Evolutionary conservation across 768 basidiomycete genomes (phyloP).

Genomic region (Mycena polygramma): DNA sequence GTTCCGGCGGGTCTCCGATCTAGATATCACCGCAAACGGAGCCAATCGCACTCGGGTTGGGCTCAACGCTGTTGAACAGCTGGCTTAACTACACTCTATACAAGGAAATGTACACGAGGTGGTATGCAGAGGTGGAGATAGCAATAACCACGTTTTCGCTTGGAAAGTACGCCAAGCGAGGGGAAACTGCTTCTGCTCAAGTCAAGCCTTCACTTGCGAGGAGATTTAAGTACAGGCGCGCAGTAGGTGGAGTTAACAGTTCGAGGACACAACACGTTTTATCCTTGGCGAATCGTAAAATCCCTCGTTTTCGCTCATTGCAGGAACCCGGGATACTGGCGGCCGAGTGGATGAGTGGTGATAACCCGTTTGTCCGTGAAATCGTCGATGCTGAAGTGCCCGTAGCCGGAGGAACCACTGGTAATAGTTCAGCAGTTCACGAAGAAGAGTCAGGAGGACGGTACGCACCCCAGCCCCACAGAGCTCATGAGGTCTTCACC

Average conservation of each 20-base stretch:
- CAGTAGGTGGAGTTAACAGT: too few species aligned
- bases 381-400: slow-evolving; percentile 66
- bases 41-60: neutral
- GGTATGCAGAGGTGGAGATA: neutral
- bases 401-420: slow-evolving; percentile 61
- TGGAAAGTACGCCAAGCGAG: too few species aligned
- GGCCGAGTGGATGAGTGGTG: slow-evolving; percentile 55
- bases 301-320: slow-evolving; percentile 35
- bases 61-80: slow-evolving; percentile 14
- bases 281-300: too few species aligned
- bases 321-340: slow-evolving; percentile 38
- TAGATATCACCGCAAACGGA: slow-evolving; percentile 22
- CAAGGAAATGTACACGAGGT: slow-evolving; percentile 5
- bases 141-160: too few species aligned
- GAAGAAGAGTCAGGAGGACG: neutral
- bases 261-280: neutral
- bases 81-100: slow-evolving; percentile 19
- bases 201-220: too few species aligned
- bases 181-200: too few species aligned
- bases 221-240: too few species aligned
- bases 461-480: slow-evolving; percentile 24
- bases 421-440: slow-evolving; percentile 57
- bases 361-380: slow-evolving; percentile 60
- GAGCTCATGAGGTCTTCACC: slow-evolving; percentile 14
- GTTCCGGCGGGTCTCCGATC: slow-evolving; percentile 28